A percentile compares a stretch with the other conserved stretches of the same genome.
These are phyloP conservation scores for Cladosporium sp. DNA, from an alignment of 2,329 filamentous ascomycete genomes.

Conservation along the genomic window DNA sequence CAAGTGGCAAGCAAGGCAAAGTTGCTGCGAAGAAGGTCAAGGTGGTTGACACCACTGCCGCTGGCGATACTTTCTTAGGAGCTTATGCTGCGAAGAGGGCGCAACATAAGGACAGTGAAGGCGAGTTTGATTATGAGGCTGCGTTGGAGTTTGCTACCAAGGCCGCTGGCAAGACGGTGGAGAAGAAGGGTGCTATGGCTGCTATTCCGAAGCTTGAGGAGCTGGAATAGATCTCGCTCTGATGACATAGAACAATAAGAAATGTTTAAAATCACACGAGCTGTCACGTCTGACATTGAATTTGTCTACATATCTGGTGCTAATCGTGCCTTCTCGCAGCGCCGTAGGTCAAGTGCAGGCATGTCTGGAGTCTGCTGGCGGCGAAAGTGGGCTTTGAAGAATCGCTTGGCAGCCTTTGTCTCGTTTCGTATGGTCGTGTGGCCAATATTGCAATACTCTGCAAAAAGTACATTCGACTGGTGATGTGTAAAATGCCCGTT, in stretches of 20 bases:
- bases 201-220: conserved; percentile 64
- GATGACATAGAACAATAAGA: too few species aligned
- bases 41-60: conserved; percentile 90
- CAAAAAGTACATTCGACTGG: neutral
- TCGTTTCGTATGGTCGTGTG: too few species aligned
- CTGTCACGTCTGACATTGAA: too few species aligned
- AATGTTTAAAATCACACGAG: too few species aligned
- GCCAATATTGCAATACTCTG: neutral
- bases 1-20: conserved; percentile 22
- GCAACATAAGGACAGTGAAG: conserved; percentile 18
- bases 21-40: conserved; percentile 60
- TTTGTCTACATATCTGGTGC: too few species aligned
- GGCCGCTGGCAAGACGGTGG: conserved; percentile 63
- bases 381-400: too few species aligned
- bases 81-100: conserved; percentile 62
- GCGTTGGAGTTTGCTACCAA: conserved; percentile 59
- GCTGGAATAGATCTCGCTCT: conserved; percentile 24
- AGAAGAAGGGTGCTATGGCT: conserved; percentile 60
- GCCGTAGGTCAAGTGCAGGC: too few species aligned
- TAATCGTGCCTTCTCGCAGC: too few species aligned
- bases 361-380: too few species aligned
- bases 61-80: conserved; percentile 91
- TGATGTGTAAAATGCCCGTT: neutral
- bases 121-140: conserved; percentile 43
- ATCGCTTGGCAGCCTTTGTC: too few species aligned